Evolutionary conservation across 148 eudicot genomes (phyloP).

Genomic region (Bassia scoparia): DNA sequence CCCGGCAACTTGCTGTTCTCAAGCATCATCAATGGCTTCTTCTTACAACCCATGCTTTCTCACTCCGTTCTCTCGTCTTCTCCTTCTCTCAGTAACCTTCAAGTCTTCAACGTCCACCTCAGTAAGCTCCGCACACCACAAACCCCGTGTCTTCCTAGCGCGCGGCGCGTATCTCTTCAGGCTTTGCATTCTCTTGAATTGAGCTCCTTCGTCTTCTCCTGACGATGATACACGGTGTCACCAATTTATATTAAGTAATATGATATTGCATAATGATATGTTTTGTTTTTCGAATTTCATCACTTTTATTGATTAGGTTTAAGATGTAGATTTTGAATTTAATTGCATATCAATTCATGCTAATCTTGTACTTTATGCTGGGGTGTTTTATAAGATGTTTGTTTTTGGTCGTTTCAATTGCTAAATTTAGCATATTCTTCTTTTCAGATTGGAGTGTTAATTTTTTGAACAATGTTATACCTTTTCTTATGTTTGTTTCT

Average conservation of each 20-base stretch:
- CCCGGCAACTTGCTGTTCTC: conserved; percentile 43
- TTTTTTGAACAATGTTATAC: too few relatives aligned
- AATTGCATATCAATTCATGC: too few relatives aligned
- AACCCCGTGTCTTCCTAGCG: conserved; percentile 22
- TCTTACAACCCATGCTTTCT: conserved; percentile 17
- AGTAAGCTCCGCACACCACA: conserved; percentile 6
- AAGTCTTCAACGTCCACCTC: conserved; percentile 6
- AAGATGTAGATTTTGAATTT: not conserved
- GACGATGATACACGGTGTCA: conserved; percentile 53
- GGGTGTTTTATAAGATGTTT: not conserved
- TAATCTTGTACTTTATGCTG: not conserved
- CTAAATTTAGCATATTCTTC: not conserved
- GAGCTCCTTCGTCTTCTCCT: conserved; percentile 59
- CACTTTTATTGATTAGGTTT: too few relatives aligned
- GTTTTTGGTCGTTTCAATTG: not conserved
- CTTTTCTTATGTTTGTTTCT: too few relatives aligned
- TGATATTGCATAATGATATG: too few relatives aligned
- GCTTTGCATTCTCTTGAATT: conserved; percentile 38
- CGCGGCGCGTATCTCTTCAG: conserved; percentile 18
- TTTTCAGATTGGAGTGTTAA: too few relatives aligned
- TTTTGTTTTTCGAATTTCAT: too few relatives aligned
- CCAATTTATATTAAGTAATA: too few relatives aligned
- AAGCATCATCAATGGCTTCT: conserved; percentile 40
- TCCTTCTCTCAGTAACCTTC: conserved; percentile 11
- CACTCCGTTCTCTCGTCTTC: conserved; percentile 5